Conservation (phyloP, 2,329 filamentous ascomycete genomes). For the Trichoderma koningiopsis region DNA sequence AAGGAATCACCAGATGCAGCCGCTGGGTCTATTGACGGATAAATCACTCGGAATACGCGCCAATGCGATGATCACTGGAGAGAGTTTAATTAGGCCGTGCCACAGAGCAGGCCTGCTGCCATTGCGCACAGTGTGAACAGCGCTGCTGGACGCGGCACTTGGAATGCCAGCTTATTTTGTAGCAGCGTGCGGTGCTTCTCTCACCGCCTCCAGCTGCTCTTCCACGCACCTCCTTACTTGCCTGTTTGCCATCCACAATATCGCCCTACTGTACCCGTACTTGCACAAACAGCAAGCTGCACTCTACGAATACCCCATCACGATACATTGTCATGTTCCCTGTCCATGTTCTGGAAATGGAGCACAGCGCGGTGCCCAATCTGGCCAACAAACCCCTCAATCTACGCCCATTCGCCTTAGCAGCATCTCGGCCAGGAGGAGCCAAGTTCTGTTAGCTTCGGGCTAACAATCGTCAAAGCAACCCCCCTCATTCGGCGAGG, state of each 20-base stretch:
- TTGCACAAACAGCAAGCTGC: not conserved
- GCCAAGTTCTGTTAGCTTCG: constrained; percentile 7
- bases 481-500: not conserved
- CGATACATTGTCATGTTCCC: constrained; percentile 20
- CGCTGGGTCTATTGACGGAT: constrained; percentile 5
- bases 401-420: not conserved
- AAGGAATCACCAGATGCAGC: constrained; percentile 9
- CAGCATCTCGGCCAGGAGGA: not conserved
- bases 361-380: constrained; percentile 13
- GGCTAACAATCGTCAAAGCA: constrained; percentile 13
- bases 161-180: not conserved
- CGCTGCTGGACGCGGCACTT: not conserved
- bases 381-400: not conserved
- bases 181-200: not conserved
- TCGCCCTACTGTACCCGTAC: not conserved
- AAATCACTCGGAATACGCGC: constrained; percentile 7
- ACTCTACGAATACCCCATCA: not conserved
- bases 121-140: not conserved
- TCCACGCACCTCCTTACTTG: not conserved
- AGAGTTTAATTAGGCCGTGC: constrained; percentile 18
- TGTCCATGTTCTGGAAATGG: not conserved
- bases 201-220: constrained; percentile 9
- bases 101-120: not conserved
- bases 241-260: not conserved
- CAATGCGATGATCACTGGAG: constrained; percentile 23